Evolutionary conservation across 805 yeast genomes (phyloP).

Genomic region (Cyberlindnera saturnus): DNA sequence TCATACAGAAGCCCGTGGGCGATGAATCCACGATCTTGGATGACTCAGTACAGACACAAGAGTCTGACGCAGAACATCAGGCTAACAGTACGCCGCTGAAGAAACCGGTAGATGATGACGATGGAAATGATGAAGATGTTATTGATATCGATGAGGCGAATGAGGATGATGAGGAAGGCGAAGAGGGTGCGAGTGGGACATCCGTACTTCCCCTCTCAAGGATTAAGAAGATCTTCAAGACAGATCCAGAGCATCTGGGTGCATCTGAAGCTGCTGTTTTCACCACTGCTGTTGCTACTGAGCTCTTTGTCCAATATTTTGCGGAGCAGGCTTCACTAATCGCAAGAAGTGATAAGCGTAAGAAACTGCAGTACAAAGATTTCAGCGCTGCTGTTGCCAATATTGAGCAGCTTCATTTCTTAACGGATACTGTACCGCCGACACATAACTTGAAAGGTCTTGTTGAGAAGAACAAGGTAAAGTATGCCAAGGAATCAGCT

Average conservation of each 20-base stretch:
- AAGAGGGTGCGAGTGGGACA: slow-evolving; percentile 26
- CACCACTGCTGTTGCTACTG: slow-evolving; percentile 73
- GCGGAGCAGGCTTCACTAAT: slow-evolving; percentile 63
- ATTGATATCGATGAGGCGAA: slow-evolving; percentile 4
- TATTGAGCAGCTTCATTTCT: slow-evolving; percentile 55
- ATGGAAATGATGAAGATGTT: slow-evolving; percentile 1
- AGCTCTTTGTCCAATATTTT: slow-evolving; percentile 61
- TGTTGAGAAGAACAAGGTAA: slow-evolving; percentile 36
- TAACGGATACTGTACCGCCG: slow-evolving; percentile 63
- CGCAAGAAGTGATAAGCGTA: slow-evolving; percentile 61
- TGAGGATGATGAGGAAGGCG: slow-evolving; percentile 17
- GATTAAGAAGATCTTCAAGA: slow-evolving; percentile 64
- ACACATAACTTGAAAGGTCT: slow-evolving; percentile 46
- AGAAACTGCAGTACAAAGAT: slow-evolving; percentile 66
- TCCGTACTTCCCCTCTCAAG: slow-evolving; percentile 56
- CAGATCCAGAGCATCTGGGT: slow-evolving; percentile 67
- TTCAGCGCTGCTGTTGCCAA: slow-evolving; percentile 56
- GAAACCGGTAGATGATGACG: slow-evolving; percentile 1
- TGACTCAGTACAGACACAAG: neutral
- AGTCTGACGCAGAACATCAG: neutral
- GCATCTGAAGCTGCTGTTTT: slow-evolving; percentile 70
- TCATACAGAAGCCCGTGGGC: slow-evolving; percentile 7
- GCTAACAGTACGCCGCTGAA: neutral
- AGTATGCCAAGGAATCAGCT: slow-evolving; percentile 9
- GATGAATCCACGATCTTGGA: slow-evolving; percentile 3